Percentiles rank a stretch among this genome's conserved stretches.
These are phyloP conservation scores for Trametes meyenii DNA, from an alignment of 768 basidiomycete species.

Conservation along the genomic window DNA sequence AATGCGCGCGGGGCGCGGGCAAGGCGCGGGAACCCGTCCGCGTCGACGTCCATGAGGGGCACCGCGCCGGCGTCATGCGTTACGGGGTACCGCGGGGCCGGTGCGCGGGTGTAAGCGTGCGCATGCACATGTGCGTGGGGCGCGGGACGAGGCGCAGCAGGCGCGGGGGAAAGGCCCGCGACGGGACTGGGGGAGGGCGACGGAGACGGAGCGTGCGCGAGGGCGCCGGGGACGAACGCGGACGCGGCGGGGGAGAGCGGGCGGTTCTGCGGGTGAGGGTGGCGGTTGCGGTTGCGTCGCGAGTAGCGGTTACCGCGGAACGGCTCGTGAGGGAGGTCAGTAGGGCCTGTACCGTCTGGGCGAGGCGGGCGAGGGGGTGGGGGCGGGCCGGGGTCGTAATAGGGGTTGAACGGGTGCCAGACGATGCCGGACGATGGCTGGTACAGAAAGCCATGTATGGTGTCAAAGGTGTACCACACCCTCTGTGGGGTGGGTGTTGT, in stretches of 20 bases:
- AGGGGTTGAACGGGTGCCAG: slow-evolving; percentile 65
- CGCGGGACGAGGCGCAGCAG: neutral
- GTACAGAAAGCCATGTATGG: slow-evolving; percentile 48
- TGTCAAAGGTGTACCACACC: slow-evolving; percentile 61
- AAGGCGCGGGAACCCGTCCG: slow-evolving; percentile 3
- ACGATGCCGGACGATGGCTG: slow-evolving; percentile 37
- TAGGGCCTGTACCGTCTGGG: neutral
- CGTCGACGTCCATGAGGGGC: neutral
- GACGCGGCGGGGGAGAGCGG: slow-evolving; percentile 19
- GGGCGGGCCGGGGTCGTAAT: slow-evolving; percentile 73
- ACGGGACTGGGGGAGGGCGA: slow-evolving; percentile 11
- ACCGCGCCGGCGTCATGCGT: neutral
- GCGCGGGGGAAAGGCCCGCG: neutral
- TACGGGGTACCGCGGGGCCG: slow-evolving; percentile 2
- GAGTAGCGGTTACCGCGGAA: slow-evolving; percentile 9
- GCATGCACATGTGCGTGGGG: neutral
- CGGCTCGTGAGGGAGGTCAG: neutral
- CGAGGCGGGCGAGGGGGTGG: slow-evolving; percentile 46
- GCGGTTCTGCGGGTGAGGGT: neutral
- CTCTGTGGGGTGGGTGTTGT: slow-evolving; percentile 39
- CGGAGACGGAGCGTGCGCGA: slow-evolving; percentile 4
- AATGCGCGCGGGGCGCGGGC: neutral
- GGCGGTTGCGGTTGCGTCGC: slow-evolving; percentile 10
- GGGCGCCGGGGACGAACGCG: slow-evolving; percentile 16
- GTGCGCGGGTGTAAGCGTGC: neutral